Evolutionary conservation across 176 grass and related monocot genomes (phyloP), one percentile per base, ranked within the genome.

Genomic region (Avena sativa): DNA sequence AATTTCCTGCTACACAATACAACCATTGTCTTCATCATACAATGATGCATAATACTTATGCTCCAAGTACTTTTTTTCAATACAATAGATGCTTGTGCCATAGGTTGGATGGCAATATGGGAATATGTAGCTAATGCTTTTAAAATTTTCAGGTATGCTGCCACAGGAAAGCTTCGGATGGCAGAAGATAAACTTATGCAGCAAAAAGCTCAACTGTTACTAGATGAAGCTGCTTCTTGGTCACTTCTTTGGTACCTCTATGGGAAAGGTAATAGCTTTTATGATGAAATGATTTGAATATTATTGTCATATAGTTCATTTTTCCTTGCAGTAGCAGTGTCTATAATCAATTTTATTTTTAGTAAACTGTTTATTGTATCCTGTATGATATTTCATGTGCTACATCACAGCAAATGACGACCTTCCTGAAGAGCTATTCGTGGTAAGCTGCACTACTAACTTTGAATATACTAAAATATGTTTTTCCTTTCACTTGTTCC

Each of bases 221-320:
- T 94, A 85, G 93, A 98, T 51, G 96, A 98, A 88, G 96, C 96
- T 78, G 92, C 93, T 87, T 98, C 96, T 7, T 98, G 96, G 96
- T 98, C 96, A 62, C 93, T 98, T 86, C 92, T 98, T 89, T 98
- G 92, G 96, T 92, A 88, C 89, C 93, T 98, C 26, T 98, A 96
- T 85, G 96, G 96, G 44, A 96, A 98, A 98, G 93, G 96, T 90
- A 89, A 74, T 48, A 71, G 15, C 77, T 79, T 56, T 2, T 77
- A 77, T 34, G 49, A 77, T 56, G 3, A 16, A 16, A 59, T 65
- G 5, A 50, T 13, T 84, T 49, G 28, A 77, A 28, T 52, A 34
- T 67, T 67, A 57, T 67, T 84, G 12, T 85, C 40, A 36, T 76
- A 40, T 52, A 44, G 23, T 46, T 13, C 68, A 47, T 59, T 25